Evolutionary conservation across 2,329 filamentous ascomycete species (phyloP), one percentile per base, ranked within the genome.

Genomic region (Aspergillus fijiensis): DNA sequence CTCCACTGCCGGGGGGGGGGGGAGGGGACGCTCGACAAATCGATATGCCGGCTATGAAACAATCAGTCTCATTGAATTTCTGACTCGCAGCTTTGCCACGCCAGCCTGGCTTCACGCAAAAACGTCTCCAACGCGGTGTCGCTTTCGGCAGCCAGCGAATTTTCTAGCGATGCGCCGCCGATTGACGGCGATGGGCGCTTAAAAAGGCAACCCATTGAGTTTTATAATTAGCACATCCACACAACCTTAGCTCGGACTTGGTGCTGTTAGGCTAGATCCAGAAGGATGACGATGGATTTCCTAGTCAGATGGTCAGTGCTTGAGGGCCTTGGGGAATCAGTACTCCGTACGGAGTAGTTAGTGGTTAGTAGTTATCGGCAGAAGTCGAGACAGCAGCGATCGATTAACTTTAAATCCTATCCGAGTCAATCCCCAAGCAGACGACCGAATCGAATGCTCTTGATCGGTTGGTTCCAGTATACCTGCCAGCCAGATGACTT

Each of bases 11-110:
- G 3, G n/a, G 51, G 23, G 23, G 23, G 23, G 23, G 23, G 23
- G 19, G 19, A 23, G 23, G 4, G 47, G 42, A 59, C 49, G 49
- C 35, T 50, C 56, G 50, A 57, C 60, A 39, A 62, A 59, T 63
- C 45, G 51, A 63, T 58, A 58, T 59, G 55, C 56, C 51, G 45
- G 49, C 59, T 49, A 47, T 51, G 52, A 62, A 58, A 58, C 55
- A 60, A 49, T 62, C 58, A 50, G 57, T 27, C 53, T 50, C 55
- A 53, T 21, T 49, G 49, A 57, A 50, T 59, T 60, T 9, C 52
- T 67, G 64, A 63, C 63, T 66, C 60, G 65, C 63, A 67, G 64
- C 2, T 57, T 57, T 25, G 58, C 60, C 61, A 58, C 61, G 64
- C 64, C 61, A 60, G 60, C 61, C 23, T 3, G 61, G 54, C 60